These are phyloP conservation scores for Chlorella vulgaris DNA, from an alignment of 139 green algal genomes.

Conservation along the genomic window DNA sequence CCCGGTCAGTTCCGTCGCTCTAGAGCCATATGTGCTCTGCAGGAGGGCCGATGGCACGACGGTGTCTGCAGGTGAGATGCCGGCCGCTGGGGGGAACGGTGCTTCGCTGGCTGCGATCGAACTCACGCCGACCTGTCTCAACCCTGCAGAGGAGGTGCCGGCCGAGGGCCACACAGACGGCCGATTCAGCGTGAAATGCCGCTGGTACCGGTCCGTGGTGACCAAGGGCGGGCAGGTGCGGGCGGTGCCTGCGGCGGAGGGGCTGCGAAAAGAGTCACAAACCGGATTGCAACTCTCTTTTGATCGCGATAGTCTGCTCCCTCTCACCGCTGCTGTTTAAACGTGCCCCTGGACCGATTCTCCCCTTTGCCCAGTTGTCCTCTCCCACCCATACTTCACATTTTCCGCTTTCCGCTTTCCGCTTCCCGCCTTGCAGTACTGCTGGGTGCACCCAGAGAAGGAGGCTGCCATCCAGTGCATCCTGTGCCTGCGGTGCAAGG, in stretches of 20 bases:
- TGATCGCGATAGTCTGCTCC: too few relatives aligned
- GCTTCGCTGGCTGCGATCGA: not conserved
- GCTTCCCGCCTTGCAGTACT: slow-evolving; percentile 46
- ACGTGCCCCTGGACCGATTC: too few relatives aligned
- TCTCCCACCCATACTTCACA: too few relatives aligned
- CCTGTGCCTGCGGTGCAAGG: slow-evolving; percentile 79
- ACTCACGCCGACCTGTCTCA: not conserved
- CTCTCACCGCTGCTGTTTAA: too few relatives aligned
- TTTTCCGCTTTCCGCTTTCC: too few relatives aligned
- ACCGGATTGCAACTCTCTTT: not conserved
- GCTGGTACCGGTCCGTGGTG: slow-evolving; percentile 88
- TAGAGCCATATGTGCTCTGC: slow-evolving; percentile 91
- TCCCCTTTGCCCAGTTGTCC: too few relatives aligned
- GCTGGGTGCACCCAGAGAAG: slow-evolving; percentile 77
- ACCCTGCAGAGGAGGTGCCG: slow-evolving; percentile 77
- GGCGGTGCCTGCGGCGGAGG: too few relatives aligned
- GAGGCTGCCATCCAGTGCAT: slow-evolving; percentile 92
- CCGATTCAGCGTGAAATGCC: slow-evolving; percentile 77
- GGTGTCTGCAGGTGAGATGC: slow-evolving; percentile 40
- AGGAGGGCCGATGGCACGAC: slow-evolving; percentile 71
- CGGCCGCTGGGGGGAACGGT: not conserved
- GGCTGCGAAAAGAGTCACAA: too few relatives aligned
- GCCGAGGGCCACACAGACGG: slow-evolving; percentile 70
- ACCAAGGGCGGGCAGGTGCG: slow-evolving; percentile 67
- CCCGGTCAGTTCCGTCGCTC: slow-evolving; percentile 71